Evolutionary conservation across 441 rosid species (phyloP).

Genomic region (Lepidium campestre): DNA sequence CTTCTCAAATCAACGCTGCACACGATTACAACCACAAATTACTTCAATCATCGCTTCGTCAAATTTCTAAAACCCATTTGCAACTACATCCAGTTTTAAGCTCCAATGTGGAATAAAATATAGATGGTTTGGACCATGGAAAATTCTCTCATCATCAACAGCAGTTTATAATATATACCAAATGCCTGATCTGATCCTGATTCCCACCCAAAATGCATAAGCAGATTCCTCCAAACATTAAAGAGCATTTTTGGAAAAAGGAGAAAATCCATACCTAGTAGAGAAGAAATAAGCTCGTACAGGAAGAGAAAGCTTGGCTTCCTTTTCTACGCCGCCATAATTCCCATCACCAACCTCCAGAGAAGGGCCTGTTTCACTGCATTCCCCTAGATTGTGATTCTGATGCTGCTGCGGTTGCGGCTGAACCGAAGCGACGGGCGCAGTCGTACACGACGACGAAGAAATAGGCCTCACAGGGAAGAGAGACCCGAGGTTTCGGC

Average conservation of each 20-base stretch:
- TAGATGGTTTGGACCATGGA: neutral
- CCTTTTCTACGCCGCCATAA: constrained; percentile 29
- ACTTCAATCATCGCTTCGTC: neutral
- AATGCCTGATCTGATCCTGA: neutral
- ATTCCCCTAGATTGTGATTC: constrained; percentile 37
- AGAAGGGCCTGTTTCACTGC: constrained; percentile 39
- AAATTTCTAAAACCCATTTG: neutral
- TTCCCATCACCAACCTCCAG: constrained; percentile 38
- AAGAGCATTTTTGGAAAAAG: neutral
- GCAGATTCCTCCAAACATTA: neutral
- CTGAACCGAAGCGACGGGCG: constrained; percentile 39
- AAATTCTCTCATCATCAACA: neutral
- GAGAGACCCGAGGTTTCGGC: constrained; percentile 4
- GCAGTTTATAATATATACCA: neutral
- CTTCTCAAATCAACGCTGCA: constrained; percentile 89
- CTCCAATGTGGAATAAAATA: neutral
- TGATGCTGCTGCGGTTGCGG: constrained; percentile 31
- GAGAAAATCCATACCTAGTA: constrained; percentile 49
- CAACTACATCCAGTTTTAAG: neutral
- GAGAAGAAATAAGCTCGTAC: constrained; percentile 85
- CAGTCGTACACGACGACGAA: constrained; percentile 19
- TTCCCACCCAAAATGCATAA: neutral
- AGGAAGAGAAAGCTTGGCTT: constrained; percentile 53
- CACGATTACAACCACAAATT: constrained; percentile 3
- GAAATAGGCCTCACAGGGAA: constrained; percentile 36